These are phyloP conservation scores for Colletotrichum sp. DNA, from an alignment of 2,329 filamentous ascomycete genomes.

Conservation along the genomic window DNA sequence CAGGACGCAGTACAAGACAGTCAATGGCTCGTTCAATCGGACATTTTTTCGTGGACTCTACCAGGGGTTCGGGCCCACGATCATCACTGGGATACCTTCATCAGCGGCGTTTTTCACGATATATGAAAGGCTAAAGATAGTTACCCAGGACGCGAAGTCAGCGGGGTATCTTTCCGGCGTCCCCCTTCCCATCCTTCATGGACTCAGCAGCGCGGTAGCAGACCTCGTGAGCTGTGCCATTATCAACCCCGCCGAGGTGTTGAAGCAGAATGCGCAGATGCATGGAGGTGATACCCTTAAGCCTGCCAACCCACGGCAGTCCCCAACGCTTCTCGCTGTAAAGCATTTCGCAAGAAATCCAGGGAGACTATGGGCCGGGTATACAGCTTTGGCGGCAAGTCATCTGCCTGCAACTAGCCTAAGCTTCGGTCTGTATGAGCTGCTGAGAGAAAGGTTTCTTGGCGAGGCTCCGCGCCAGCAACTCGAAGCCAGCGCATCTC, in stretches of 20 bases:
- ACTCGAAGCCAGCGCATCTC: background rate
- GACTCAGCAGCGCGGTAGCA: constrained; percentile 19
- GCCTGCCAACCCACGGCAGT: background rate
- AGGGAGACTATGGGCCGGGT: background rate
- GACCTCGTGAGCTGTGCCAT: constrained; percentile 23
- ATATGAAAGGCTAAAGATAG: constrained; percentile 21
- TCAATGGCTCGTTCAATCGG: constrained; percentile 8
- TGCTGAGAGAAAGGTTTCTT: background rate
- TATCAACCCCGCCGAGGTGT: constrained; percentile 22
- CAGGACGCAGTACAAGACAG: constrained; percentile 16
- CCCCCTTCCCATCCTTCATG: constrained; percentile 15
- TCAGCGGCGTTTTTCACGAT: constrained; percentile 23
- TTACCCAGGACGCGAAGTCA: background rate
- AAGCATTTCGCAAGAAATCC: background rate
- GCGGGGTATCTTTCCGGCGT: background rate
- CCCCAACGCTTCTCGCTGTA: background rate
- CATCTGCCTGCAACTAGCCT: background rate
- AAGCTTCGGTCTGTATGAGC: background rate
- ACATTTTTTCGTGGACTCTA: constrained; percentile 22
- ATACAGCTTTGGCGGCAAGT: background rate
- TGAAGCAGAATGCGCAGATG: constrained; percentile 26
- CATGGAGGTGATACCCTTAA: background rate
- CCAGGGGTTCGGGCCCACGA: constrained; percentile 24
- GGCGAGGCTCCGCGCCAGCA: background rate
- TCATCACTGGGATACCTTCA: constrained; percentile 19